Conservation (phyloP, 176 grass and related monocot species). For the Rhynchospora tenuis region DNA sequence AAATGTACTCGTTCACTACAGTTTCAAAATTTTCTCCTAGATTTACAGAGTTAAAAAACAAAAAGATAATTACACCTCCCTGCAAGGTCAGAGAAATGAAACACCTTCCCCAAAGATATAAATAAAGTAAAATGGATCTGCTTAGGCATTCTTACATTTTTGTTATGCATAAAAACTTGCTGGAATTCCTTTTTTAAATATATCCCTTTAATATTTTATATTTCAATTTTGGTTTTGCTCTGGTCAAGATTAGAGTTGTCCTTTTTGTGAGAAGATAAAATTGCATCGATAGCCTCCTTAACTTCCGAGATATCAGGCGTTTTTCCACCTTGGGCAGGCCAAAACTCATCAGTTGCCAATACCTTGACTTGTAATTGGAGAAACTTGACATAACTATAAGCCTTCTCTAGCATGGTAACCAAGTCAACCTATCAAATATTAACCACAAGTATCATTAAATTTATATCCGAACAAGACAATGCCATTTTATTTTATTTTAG, state of each 20-base stretch:
- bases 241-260: not conserved
- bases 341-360: slow-evolving; percentile 59
- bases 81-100: not conserved
- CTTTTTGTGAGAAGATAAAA: slow-evolving; percentile 21
- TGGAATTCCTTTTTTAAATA: not conserved
- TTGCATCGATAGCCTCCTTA: slow-evolving; percentile 52
- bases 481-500: not conserved
- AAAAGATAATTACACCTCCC: not conserved
- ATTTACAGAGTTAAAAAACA: not conserved
- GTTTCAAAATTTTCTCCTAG: not conserved
- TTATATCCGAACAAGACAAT: not conserved
- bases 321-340: slow-evolving; percentile 36
- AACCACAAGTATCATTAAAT: not conserved
- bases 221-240: not conserved
- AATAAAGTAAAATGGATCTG: not conserved
- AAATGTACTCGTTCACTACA: not conserved
- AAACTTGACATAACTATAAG: slow-evolving; percentile 64
- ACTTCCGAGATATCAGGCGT: slow-evolving; percentile 44
- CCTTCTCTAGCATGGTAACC: slow-evolving; percentile 74
- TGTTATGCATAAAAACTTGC: too few species aligned
- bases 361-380: slow-evolving; percentile 76
- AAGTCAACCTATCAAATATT: slow-evolving; percentile 28
- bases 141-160: too few species aligned
- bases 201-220: not conserved
- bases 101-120: not conserved